Conservation (phyloP, 805 yeast genomes). For the Crinitomyces ghanaensis region DNA sequence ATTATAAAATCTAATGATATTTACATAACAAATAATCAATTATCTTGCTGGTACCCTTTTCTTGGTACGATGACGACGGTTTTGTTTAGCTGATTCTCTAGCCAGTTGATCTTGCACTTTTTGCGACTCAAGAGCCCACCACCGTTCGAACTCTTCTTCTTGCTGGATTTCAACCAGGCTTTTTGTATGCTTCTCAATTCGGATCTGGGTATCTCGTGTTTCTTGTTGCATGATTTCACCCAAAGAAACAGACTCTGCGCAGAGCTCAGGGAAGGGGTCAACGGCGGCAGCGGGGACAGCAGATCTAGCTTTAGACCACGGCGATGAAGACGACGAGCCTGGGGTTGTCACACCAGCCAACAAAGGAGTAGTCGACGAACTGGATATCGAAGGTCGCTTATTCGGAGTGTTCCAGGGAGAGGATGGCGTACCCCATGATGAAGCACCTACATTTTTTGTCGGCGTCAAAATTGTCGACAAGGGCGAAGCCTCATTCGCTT, state of each 20-base stretch:
- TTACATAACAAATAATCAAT: no score
- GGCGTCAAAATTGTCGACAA: no score
- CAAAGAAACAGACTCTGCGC: slow-evolving; percentile 9
- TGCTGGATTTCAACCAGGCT: slow-evolving; percentile 61
- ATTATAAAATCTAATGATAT: no score
- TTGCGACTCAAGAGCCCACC: slow-evolving; percentile 69
- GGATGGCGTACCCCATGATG: no score
- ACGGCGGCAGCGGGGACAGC: no score
- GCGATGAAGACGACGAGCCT: slow-evolving; percentile 5
- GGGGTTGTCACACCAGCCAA: neutral
- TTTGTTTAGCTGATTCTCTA: neutral
- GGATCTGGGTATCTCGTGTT: slow-evolving; percentile 33
- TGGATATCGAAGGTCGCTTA: slow-evolving; percentile 1
- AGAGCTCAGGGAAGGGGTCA: no score
- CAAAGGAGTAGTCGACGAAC: slow-evolving; percentile 3
- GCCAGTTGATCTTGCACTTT: slow-evolving; percentile 5
- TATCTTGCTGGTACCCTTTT: no score
- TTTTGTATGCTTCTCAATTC: slow-evolving; percentile 26
- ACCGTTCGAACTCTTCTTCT: slow-evolving; percentile 72
- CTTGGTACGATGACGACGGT: no score
- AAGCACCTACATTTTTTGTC: no score
- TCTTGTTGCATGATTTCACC: slow-evolving; percentile 22
- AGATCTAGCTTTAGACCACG: no score
- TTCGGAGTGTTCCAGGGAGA: no score
- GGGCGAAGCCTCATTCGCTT: no score